Conservation (phyloP, 1,284 basidiomycete genomes). For the Ceratobasidium papillatum region DNA sequence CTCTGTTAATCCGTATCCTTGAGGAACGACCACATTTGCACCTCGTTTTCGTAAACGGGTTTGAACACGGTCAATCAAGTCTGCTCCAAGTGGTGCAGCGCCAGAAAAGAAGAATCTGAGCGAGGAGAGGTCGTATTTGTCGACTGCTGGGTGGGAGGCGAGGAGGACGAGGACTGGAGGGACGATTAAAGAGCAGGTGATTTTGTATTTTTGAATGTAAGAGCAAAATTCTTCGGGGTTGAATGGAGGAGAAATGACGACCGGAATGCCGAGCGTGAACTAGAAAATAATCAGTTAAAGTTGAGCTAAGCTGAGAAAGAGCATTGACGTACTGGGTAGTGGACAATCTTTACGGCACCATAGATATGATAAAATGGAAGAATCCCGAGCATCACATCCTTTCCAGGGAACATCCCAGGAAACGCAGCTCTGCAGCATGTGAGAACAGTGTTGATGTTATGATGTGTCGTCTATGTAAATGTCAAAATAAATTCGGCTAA, state of each 20-base stretch:
- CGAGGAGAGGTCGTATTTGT: slow-evolving; percentile 73
- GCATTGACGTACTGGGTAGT: slow-evolving; percentile 4
- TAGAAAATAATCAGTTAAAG: slow-evolving; percentile 55
- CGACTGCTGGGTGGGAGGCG: slow-evolving; percentile 71
- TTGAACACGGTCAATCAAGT: slow-evolving; percentile 62
- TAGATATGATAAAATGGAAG: slow-evolving; percentile 71
- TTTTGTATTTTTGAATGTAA: slow-evolving; percentile 69
- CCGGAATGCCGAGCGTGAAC: slow-evolving; percentile 63
- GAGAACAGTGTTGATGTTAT: slow-evolving; percentile 65
- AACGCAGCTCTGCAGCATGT: slow-evolving; percentile 58
- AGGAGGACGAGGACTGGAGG: slow-evolving; percentile 85
- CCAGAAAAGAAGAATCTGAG: slow-evolving; percentile 73
- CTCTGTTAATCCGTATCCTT: slow-evolving; percentile 83
- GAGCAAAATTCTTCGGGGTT: slow-evolving; percentile 76
- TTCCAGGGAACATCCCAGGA: slow-evolving; percentile 52
- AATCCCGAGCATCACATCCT: slow-evolving; percentile 65
- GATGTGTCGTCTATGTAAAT: slow-evolving; percentile 65
- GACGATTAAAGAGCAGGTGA: slow-evolving; percentile 73
- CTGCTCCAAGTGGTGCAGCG: slow-evolving; percentile 80
- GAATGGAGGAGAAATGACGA: slow-evolving; percentile 77
- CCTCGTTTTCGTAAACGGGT: slow-evolving; percentile 57
- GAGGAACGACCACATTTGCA: slow-evolving; percentile 49
- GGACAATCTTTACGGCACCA: slow-evolving; percentile 53
- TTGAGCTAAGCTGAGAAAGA: not conserved
- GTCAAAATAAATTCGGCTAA: not conserved